Evolutionary conservation across 2,329 filamentous ascomycete genomes (phyloP), one percentile per base, ranked within the genome.

Genomic region (Xylariaceae sp.): DNA sequence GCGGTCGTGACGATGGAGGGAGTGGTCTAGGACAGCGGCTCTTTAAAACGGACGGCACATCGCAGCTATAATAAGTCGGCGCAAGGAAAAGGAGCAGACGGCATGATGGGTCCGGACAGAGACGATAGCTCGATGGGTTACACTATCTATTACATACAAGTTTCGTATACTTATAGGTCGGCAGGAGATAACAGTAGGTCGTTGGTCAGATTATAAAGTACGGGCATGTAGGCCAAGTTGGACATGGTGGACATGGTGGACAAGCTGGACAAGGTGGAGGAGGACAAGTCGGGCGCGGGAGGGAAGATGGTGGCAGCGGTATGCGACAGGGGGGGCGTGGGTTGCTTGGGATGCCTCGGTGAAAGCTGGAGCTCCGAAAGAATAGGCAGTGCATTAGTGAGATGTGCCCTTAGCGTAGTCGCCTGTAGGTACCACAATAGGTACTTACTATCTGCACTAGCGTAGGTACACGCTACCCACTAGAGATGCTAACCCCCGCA

Each of bases 1-100:
- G 59, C 37, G 37, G 37, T 9, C 37, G 37, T 10, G 55, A 51
- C 18, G 61, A 64, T 54, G 35, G 61, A 51, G 54, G 51, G 49
- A 52, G 48, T 2, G 48, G 47, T 47, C 8, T n/a, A 4, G 37
- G 42, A 44, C 11, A 4, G 9, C 4, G 11, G n/a, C 45, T 8
- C 6, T 47, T 9, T 48, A 39, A 56, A 48, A 48, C 15, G 47
- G 55, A 49, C 34, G 34, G 18, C 49, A 34, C 39, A 34, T 53
- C 50, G 53, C 35, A 23, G 55, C 39, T 53, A 47, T 48, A 57
- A 57, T 57, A n/a, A 39, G 55, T 52, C 35, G 54, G 23, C 23
- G 23, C 23, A 30, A 50, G 53, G 55, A 6, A 3, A 8, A 15
- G 49, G 49, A 35, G 49, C 6, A n/a, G 49, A 42, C 37, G 37